Evolutionary conservation across 163 green algal species (phyloP).

Genomic region (Scenedesmus sp.): DNA sequence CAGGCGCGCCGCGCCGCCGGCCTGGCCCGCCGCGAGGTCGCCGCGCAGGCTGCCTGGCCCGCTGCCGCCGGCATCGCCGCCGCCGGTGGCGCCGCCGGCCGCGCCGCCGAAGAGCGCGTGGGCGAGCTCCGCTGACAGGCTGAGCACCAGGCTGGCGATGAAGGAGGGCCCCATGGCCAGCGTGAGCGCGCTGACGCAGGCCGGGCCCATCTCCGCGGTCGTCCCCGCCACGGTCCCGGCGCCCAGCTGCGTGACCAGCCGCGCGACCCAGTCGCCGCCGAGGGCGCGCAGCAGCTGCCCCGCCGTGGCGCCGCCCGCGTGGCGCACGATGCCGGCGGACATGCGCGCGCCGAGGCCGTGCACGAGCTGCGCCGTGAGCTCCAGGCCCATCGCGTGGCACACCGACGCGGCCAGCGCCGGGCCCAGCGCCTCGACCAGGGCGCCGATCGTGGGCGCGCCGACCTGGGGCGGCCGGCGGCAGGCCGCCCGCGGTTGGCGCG

Average conservation of each 20-base stretch:
- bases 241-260: slow-evolving; percentile 24
- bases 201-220: slow-evolving; percentile 14
- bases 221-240: neutral
- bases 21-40: no score
- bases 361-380: slow-evolving; percentile 35
- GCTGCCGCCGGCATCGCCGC: no score
- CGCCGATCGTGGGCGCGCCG: neutral
- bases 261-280: slow-evolving; percentile 22
- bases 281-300: slow-evolving; percentile 7
- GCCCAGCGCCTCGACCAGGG: slow-evolving; percentile 43
- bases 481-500: neutral
- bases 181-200: neutral
- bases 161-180: slow-evolving; percentile 17
- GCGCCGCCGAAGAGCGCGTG: slow-evolving; percentile 14
- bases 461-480: no score
- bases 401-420: slow-evolving; percentile 35
- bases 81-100: no score
- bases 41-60: no score
- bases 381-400: slow-evolving; percentile 26
- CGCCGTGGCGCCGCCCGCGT: neutral
- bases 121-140: slow-evolving; percentile 25
- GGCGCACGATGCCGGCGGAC: slow-evolving; percentile 26
- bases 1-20: no score
- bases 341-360: neutral
- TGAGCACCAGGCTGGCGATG: slow-evolving; percentile 11